These are phyloP conservation scores for Colletotrichum sp. DNA, from an alignment of 2,329 filamentous ascomycete species.

Conservation along the genomic window DNA sequence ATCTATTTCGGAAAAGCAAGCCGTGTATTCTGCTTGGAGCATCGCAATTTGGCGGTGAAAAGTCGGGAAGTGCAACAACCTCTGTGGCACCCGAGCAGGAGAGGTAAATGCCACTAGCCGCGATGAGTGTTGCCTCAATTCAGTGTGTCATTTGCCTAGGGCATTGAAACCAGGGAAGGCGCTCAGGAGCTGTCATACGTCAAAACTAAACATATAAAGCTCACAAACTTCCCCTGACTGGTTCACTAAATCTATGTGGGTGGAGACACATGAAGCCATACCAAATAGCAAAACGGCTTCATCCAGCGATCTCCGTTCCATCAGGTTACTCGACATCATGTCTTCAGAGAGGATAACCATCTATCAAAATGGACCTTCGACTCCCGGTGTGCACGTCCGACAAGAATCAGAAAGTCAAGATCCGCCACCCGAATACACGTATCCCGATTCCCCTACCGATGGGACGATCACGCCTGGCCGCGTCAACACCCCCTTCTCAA, in stretches of 20 bases:
- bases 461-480: background rate
- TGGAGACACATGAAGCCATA: background rate
- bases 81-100: background rate
- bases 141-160: background rate
- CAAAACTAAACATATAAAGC: background rate
- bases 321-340: background rate
- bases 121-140: background rate
- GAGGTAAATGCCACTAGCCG: background rate
- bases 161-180: background rate
- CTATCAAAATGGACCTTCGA: background rate
- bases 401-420: background rate
- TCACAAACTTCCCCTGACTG: background rate
- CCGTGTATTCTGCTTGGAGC: background rate
- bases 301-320: background rate
- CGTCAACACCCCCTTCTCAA: background rate
- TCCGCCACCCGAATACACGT: background rate
- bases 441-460: background rate
- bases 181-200: background rate
- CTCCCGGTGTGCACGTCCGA: background rate
- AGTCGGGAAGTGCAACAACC: background rate
- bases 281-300: background rate
- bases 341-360: background rate
- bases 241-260: background rate
- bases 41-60: background rate
- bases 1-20: background rate